Evolutionary conservation across 2,329 filamentous ascomycete genomes (phyloP).

Genomic region (Emericellopsis atlantica): DNA sequence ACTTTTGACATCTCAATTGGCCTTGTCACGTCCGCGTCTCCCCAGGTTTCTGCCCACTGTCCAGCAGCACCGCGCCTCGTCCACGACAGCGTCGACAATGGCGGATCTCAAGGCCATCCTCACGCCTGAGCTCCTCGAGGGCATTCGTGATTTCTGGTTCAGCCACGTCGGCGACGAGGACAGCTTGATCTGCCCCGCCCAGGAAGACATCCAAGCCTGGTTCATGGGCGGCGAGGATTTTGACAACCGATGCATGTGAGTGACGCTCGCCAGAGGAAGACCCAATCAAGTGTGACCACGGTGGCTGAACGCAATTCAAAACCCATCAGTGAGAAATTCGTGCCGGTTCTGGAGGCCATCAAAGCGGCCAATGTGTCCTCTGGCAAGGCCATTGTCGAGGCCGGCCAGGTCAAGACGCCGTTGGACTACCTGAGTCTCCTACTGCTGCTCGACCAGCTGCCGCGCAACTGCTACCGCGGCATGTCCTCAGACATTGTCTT

Average conservation of each 20-base stretch:
- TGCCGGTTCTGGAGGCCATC: slow-evolving; percentile 19
- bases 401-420: slow-evolving; percentile 12
- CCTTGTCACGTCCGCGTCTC: too few species aligned
- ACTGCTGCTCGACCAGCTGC: slow-evolving; percentile 49
- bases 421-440: slow-evolving; percentile 34
- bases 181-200: slow-evolving; percentile 11
- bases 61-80: background rate
- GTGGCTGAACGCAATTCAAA: too few species aligned
- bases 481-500: slow-evolving; percentile 31
- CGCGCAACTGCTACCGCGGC: slow-evolving; percentile 47
- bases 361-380: slow-evolving; percentile 11
- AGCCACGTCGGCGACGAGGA: slow-evolving; percentile 16
- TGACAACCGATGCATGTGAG: slow-evolving; percentile 21
- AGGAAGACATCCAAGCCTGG: slow-evolving; percentile 16
- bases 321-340: slow-evolving; percentile 15
- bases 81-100: slow-evolving; percentile 5
- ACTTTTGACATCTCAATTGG: too few species aligned
- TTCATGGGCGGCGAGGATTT: slow-evolving; percentile 19
- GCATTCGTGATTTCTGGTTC: slow-evolving; percentile 24
- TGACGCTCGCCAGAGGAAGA: background rate
- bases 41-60: background rate
- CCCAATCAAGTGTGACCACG: background rate
- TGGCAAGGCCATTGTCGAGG: slow-evolving; percentile 14
- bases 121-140: slow-evolving; percentile 14
- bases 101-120: slow-evolving; percentile 7